Evolutionary conservation across 2,329 filamentous ascomycete genomes (phyloP).

Genomic region (Pleoardoris graminearum): DNA sequence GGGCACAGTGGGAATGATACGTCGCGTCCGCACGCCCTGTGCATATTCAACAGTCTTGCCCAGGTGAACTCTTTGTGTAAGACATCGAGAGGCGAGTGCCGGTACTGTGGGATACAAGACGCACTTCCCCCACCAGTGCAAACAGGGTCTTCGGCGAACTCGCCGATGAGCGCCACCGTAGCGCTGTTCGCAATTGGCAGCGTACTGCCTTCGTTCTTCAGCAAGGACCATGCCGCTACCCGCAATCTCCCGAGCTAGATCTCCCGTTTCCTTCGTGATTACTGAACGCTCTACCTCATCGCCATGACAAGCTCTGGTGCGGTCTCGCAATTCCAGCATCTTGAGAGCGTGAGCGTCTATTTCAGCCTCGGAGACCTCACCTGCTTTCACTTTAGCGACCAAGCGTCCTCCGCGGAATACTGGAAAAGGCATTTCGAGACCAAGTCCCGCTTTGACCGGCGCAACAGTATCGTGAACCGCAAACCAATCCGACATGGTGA

Average conservation of each 20-base stretch:
- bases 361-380: background rate
- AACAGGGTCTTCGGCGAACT: slow-evolving; percentile 63
- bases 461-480: background rate
- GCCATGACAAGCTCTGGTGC: no score
- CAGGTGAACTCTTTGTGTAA: no score
- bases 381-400: background rate
- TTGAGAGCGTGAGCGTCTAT: background rate
- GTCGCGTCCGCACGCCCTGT: no score
- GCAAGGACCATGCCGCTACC: slow-evolving; percentile 8
- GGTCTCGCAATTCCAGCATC: background rate
- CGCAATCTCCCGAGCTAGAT: slow-evolving; percentile 20
- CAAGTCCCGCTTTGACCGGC: background rate
- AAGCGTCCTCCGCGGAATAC: background rate
- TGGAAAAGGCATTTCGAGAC: background rate
- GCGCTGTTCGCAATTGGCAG: slow-evolving; percentile 2
- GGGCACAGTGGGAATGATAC: no score
- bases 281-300: no score
- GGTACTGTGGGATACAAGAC: no score
- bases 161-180: slow-evolving; percentile 66
- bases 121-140: slow-evolving; percentile 42
- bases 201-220: slow-evolving; percentile 15
- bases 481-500: slow-evolving; percentile 37
- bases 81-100: no score
- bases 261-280: slow-evolving; percentile 51
- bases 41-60: no score